Percentiles rank a stretch among this genome's conserved stretches.
Evolutionary conservation across 345 rosid species (phyloP).

Genomic region (Chamaenerion angustifolium): DNA sequence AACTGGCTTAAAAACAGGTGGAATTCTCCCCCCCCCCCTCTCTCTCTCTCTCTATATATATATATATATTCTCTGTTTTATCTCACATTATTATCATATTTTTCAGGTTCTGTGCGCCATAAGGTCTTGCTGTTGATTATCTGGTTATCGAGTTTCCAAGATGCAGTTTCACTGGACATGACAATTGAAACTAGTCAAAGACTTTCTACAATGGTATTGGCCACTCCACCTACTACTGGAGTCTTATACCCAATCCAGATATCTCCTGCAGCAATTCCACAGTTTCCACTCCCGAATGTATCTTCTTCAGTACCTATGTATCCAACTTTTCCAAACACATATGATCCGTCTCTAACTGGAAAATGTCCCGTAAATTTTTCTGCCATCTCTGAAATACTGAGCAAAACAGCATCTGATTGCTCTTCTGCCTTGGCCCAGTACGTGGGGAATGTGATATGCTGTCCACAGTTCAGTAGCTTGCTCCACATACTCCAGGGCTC

Average conservation of each 20-base stretch:
- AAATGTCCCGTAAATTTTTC: constrained; percentile 82
- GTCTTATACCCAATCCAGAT: constrained; percentile 79
- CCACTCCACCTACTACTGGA: constrained; percentile 56
- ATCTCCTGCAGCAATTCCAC: constrained; percentile 78
- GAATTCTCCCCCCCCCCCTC: no score
- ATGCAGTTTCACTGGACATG: constrained; percentile 33
- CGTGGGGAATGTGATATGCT: constrained; percentile 88
- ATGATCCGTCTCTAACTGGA: constrained; percentile 75
- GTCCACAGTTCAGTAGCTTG: constrained; percentile 82
- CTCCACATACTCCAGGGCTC: constrained; percentile 74
- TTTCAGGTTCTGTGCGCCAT: constrained; percentile 48
- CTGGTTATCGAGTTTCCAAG: constrained; percentile 59
- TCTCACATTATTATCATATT: background rate
- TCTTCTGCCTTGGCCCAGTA: constrained; percentile 58
- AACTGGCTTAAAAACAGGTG: constrained; percentile 2
- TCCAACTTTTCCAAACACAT: constrained; percentile 65
- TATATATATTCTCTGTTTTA: no score
- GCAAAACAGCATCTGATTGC: constrained; percentile 78
- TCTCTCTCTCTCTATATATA: no score
- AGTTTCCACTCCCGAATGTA: constrained; percentile 35
- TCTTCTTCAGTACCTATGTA: constrained; percentile 62
- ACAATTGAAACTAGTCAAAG: constrained; percentile 27
- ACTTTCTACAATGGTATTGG: constrained; percentile 39
- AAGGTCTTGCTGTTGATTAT: constrained; percentile 41
- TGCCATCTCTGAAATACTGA: constrained; percentile 41